Evolutionary conservation across 164 flowering plant species (phyloP).

Genomic region (Buxus sempervirens): DNA sequence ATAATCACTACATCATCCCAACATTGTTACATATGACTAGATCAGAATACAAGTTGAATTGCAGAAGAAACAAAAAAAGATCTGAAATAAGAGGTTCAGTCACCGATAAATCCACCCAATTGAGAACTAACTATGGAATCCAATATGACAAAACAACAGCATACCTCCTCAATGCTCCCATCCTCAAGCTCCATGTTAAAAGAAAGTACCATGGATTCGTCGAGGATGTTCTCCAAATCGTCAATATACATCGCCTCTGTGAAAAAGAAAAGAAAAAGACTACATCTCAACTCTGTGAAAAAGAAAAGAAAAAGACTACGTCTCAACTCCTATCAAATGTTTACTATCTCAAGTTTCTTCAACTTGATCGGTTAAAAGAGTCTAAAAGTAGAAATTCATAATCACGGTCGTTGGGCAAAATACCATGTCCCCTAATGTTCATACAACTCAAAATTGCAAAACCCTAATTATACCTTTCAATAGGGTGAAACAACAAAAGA

Average conservation of each 20-base stretch:
- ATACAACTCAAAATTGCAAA: not conserved
- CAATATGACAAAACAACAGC: not conserved
- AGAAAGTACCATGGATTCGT: slow-evolving; percentile 29
- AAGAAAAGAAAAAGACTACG: not conserved
- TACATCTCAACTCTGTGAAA: too few relatives aligned
- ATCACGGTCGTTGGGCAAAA: too few relatives aligned
- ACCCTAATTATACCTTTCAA: slow-evolving; percentile 25
- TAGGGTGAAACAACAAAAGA: slow-evolving; percentile 27
- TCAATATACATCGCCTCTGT: slow-evolving; percentile 30
- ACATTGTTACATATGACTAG: too few relatives aligned
- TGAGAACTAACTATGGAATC: too few relatives aligned
- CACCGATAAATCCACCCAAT: too few relatives aligned
- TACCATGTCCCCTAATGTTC: not conserved
- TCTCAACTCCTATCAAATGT: too few relatives aligned
- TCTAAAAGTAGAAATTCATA: too few relatives aligned
- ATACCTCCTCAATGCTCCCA: slow-evolving; percentile 47
- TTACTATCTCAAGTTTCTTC: not conserved
- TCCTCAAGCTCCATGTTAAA: slow-evolving; percentile 40
- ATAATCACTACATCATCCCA: too few relatives aligned
- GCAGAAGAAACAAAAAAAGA: too few relatives aligned
- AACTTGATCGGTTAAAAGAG: not conserved
- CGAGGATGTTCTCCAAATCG: slow-evolving; percentile 36
- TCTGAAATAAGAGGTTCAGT: too few relatives aligned
- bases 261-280: not conserved
- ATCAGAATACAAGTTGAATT: too few relatives aligned